These are phyloP conservation scores for Crucibulum laeve DNA, from an alignment of 768 basidiomycete species.

Conservation along the genomic window DNA sequence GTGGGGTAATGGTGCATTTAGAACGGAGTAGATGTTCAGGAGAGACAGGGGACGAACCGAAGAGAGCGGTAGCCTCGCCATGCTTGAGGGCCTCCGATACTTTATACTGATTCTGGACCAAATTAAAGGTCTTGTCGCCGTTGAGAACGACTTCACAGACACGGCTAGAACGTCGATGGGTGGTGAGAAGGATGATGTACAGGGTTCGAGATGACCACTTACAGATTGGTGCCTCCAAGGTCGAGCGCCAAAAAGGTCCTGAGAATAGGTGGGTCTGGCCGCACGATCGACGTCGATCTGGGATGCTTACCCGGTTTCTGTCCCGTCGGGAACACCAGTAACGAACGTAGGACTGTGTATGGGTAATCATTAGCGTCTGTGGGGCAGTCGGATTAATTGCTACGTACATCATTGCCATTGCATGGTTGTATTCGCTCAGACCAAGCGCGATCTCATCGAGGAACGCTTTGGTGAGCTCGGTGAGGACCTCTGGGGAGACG, in stretches of 20 bases:
- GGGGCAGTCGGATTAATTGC: not conserved
- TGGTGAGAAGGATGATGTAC: not conserved
- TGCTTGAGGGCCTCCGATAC: slow-evolving; percentile 92
- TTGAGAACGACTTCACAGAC: slow-evolving; percentile 93
- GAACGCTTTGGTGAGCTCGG: slow-evolving; percentile 73
- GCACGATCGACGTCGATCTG: not conserved
- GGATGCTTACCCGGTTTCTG: slow-evolving; percentile 74
- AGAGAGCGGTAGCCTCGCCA: slow-evolving; percentile 82
- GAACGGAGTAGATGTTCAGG: slow-evolving; percentile 1
- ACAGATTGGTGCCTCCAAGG: slow-evolving; percentile 97
- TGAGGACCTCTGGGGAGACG: slow-evolving; percentile 55
- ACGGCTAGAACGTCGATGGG: slow-evolving; percentile 46
- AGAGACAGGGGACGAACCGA: slow-evolving; percentile 49
- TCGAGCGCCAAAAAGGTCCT: slow-evolving; percentile 96
- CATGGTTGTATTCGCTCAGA: slow-evolving; percentile 63
- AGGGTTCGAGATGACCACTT: slow-evolving; percentile 21
- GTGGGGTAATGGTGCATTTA: not conserved
- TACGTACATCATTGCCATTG: slow-evolving; percentile 93
- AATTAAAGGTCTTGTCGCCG: slow-evolving; percentile 83
- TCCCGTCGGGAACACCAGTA: slow-evolving; percentile 90
- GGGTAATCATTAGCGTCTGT: slow-evolving; percentile 5
- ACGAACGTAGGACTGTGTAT: slow-evolving; percentile 82
- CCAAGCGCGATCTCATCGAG: slow-evolving; percentile 77
- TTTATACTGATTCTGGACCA: slow-evolving; percentile 95
- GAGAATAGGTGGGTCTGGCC: slow-evolving; percentile 5